Evolutionary conservation across 2,329 filamentous ascomycete species (phyloP).

Genomic region (Penicillium hesseltinei): DNA sequence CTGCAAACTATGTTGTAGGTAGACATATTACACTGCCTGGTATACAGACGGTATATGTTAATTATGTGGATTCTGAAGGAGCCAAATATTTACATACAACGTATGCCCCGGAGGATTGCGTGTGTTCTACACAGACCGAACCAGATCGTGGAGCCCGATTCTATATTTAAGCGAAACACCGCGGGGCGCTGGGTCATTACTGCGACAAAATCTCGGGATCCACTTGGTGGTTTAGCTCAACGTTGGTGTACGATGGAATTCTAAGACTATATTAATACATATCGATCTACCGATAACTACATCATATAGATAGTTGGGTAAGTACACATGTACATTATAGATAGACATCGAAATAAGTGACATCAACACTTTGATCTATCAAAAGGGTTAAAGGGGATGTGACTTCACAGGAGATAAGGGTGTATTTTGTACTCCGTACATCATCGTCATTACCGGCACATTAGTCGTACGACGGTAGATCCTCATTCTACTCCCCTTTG

Average conservation of each 20-base stretch:
- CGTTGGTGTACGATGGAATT: background rate
- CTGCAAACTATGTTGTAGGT: background rate
- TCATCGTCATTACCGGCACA: slow-evolving; percentile 7
- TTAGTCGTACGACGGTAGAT: slow-evolving; percentile 8
- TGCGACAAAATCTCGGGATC: background rate
- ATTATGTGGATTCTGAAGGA: background rate
- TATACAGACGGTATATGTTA: background rate
- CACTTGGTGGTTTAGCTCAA: slow-evolving; percentile 8
- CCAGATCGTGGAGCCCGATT: slow-evolving; percentile 1
- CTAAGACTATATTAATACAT: background rate
- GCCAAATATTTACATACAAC: background rate
- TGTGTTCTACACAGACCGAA: background rate
- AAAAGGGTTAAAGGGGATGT: background rate
- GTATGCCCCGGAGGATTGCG: background rate
- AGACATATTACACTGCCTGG: background rate
- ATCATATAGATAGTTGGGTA: too few species aligned
- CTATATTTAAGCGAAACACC: slow-evolving; percentile 15
- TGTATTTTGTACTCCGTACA: background rate
- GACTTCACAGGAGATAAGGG: background rate
- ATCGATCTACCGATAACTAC: background rate
- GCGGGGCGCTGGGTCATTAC: slow-evolving; percentile 7
- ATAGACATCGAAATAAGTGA: too few species aligned
- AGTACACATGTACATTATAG: background rate
- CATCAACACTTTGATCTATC: background rate
- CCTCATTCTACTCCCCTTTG: slow-evolving; percentile 10